Evolutionary conservation across 805 yeast genomes (phyloP), one percentile per base, ranked within the genome.

Genomic region (Ogataea salicorniae): DNA sequence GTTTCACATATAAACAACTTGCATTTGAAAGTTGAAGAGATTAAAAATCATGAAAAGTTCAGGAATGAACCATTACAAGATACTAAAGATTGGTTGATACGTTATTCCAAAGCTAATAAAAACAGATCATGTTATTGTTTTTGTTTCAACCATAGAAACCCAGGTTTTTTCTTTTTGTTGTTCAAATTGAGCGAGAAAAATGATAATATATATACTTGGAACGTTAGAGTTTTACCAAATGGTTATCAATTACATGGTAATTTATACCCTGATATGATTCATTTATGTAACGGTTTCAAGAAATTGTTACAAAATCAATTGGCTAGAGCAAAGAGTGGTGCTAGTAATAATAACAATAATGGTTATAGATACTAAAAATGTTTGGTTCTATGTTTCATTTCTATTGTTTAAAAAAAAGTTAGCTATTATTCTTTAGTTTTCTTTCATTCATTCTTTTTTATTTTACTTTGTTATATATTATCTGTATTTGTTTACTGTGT

Each of bases 231-330:
- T n/a, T 83, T 86, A 46, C 90, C 94, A 26, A 84, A 83, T 49
- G 98, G 98, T 3, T 92, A 80, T 61, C 82, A 80, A 60, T 72
- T 94, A 62, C 83, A 81, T 63, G 83, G 83, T 15, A 87, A 86
- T 61, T 77, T 81, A 29, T 94, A 94, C 63, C 92, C 96, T n/a
- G 90, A 86, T 65, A 90, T 92, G 75, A 81, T 81, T 53, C 79
- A 84, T 48, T 75, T 94, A 59, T 87, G 96, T 71, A 94, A 94
- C 61, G 99, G 99, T 16, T 94, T 94, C 81, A 94, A 94, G 73
- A 85, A 55, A 37, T 50, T 62, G 46, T 52, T 60, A 20, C 67
- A 57, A 48, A 63, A 58, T 50, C 66, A 63, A 51, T 41, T 62
- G 54, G 50, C 52, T 47, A 56, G 48, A 44, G 47, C 56, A 42